Percentiles rank a stretch among this genome's conserved stretches.
Conservation (phyloP, 1,284 basidiomycete genomes). For the Tilletia indica region DNA sequence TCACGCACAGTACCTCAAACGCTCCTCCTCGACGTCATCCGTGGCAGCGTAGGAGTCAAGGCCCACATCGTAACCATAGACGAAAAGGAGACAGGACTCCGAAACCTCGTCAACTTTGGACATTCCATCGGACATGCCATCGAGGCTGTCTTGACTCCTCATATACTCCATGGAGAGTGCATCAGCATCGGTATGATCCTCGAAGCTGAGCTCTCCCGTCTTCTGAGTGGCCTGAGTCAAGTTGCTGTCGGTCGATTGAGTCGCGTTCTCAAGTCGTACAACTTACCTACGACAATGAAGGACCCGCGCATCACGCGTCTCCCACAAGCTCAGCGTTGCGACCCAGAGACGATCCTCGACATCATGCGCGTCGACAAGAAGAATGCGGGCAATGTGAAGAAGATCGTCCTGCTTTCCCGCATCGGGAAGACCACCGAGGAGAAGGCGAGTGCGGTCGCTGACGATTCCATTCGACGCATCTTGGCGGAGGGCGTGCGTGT, state of each 20-base stretch:
- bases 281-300: conserved; percentile 46
- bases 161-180: conserved; percentile 55
- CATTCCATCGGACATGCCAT: conserved; percentile 55
- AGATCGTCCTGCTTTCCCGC: conserved; percentile 83
- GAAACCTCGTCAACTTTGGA: conserved; percentile 56
- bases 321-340: conserved; percentile 66
- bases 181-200: conserved; percentile 55
- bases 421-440: conserved; percentile 92
- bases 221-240: conserved; percentile 49
- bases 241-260: conserved; percentile 50
- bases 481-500: conserved; percentile 56
- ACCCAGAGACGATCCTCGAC: conserved; percentile 78
- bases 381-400: conserved; percentile 83
- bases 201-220: conserved; percentile 52
- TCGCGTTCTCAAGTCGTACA: conserved; percentile 50
- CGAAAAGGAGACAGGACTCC: conserved; percentile 55
- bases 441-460: conserved; percentile 80
- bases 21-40: conserved; percentile 54
- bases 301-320: conserved; percentile 59
- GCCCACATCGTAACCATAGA: conserved; percentile 55
- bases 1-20: conserved; percentile 49
- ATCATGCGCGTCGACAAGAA: conserved; percentile 96
- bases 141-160: conserved; percentile 53
- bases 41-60: conserved; percentile 55
- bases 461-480: conserved; percentile 75